Percentiles rank a stretch among this genome's conserved stretches.
These are phyloP conservation scores for Triadica sebifera DNA, from an alignment of 345 rosid genomes.

Conservation along the genomic window DNA sequence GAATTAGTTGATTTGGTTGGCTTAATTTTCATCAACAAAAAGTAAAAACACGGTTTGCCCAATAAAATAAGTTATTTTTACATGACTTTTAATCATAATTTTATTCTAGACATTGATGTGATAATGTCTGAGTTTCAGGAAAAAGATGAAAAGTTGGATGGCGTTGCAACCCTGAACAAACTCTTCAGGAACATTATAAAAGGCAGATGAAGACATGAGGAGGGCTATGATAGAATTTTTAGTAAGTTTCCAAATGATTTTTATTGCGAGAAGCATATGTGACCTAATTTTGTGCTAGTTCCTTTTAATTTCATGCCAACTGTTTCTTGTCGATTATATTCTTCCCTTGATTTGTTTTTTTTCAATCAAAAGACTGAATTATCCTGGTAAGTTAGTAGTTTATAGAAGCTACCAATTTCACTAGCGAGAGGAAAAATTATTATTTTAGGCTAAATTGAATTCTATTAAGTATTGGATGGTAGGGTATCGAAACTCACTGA, in stretches of 20 bases:
- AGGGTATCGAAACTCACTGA: too few species aligned
- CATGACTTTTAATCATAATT: neutral
- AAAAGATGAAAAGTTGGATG: constrained; percentile 89
- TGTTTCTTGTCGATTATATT: too few species aligned
- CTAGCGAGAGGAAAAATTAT: neutral
- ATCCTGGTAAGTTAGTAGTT: neutral
- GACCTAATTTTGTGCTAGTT: neutral
- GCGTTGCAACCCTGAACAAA: constrained; percentile 92
- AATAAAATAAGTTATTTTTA: neutral
- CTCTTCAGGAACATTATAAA: constrained; percentile 66
- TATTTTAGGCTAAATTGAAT: too few species aligned
- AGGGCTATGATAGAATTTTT: constrained; percentile 93
- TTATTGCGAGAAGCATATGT: neutral
- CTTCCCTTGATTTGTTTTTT: too few species aligned
- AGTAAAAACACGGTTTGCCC: constrained; percentile 52
- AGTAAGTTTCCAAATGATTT: too few species aligned
- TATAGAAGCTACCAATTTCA: neutral
- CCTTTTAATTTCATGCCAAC: too few species aligned
- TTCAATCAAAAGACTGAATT: neutral
- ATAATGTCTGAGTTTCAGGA: constrained; percentile 46
- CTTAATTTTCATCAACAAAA: neutral
- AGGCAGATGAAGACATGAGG: constrained; percentile 78
- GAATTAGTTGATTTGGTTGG: neutral
- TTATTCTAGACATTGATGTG: too few species aligned
- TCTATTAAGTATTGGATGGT: too few species aligned